phyloP scores from a whole-genome alignment of 2,329 filamentous ascomycete genomes.

The Epichloe uncinata region DNA sequence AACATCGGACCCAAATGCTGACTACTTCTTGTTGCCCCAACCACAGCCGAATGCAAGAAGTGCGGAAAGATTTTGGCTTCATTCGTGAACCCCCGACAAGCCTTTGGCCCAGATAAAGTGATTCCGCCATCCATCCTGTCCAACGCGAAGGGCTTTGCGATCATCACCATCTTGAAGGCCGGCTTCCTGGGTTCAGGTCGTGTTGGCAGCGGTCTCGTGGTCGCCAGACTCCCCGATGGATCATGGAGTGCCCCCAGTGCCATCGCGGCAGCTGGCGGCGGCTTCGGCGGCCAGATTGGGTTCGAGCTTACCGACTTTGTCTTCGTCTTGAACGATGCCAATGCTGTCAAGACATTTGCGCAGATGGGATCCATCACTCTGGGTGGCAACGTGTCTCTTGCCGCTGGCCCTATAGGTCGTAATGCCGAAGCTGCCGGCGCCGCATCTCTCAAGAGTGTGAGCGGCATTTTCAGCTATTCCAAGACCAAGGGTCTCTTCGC shows the following conservation, averaged over 20 bases:
- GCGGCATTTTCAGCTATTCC: slow-evolving; percentile 90
- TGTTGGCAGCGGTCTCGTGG: slow-evolving; percentile 71
- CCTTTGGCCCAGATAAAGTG: slow-evolving; percentile 93
- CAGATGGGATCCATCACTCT: slow-evolving; percentile 85
- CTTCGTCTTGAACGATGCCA: slow-evolving; percentile 90
- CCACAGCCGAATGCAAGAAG: slow-evolving; percentile 87
- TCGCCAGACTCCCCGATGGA: slow-evolving; percentile 65
- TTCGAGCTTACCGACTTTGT: slow-evolving; percentile 90
- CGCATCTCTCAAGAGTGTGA: slow-evolving; percentile 76
- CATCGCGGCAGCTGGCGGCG: slow-evolving; percentile 68
- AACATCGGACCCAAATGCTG: background rate
- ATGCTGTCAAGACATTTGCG: slow-evolving; percentile 84
- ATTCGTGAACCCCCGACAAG: slow-evolving; percentile 85
- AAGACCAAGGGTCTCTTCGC: slow-evolving; percentile 97
- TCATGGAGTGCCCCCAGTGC: slow-evolving; percentile 72
- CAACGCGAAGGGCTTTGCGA: slow-evolving; percentile 81
- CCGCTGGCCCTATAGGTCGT: slow-evolving; percentile 82
- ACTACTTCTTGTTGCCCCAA: slow-evolving; percentile 7
- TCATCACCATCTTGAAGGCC: slow-evolving; percentile 77
- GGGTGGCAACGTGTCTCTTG: slow-evolving; percentile 91
- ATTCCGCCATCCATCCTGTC: slow-evolving; percentile 84
- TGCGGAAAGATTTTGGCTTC: slow-evolving; percentile 90
- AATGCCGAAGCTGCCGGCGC: slow-evolving; percentile 95
- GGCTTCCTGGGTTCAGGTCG: slow-evolving; percentile 74
- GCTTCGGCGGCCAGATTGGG: slow-evolving; percentile 75